These are phyloP conservation scores for Suillus clintonianus DNA, from an alignment of 768 basidiomycete genomes.

Conservation along the genomic window DNA sequence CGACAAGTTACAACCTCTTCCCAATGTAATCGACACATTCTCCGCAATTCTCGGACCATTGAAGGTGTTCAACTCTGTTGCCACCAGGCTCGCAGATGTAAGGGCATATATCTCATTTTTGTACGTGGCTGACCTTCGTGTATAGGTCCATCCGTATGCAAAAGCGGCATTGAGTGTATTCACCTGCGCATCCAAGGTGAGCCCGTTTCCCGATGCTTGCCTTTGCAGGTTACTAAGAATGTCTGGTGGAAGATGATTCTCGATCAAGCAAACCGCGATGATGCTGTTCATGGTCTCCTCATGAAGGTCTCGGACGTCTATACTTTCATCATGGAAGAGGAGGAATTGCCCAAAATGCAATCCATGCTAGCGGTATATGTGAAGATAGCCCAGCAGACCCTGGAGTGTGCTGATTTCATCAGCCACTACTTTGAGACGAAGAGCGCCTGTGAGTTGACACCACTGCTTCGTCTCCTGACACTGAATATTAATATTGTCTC, in stretches of 20 bases:
- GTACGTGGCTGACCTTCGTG: no score
- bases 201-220: background rate
- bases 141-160: background rate
- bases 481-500: background rate
- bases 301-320: background rate
- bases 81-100: background rate
- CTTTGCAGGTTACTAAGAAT: background rate
- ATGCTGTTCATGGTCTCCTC: background rate
- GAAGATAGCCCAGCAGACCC: constrained; percentile 12
- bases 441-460: constrained; percentile 19
- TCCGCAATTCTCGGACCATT: background rate
- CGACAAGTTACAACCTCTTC: background rate
- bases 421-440: constrained; percentile 24
- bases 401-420: constrained; percentile 30
- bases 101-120: background rate
- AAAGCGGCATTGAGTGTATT: background rate
- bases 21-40: background rate
- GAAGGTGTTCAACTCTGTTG: background rate
- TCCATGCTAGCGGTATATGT: background rate
- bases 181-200: background rate
- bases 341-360: background rate
- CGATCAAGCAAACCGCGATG: background rate
- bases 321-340: background rate
- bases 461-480: background rate
- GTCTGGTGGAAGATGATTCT: background rate